Base-by-base conservation (phyloP, 345 rosid genomes). In the Eucalyptus grandis region DNA sequence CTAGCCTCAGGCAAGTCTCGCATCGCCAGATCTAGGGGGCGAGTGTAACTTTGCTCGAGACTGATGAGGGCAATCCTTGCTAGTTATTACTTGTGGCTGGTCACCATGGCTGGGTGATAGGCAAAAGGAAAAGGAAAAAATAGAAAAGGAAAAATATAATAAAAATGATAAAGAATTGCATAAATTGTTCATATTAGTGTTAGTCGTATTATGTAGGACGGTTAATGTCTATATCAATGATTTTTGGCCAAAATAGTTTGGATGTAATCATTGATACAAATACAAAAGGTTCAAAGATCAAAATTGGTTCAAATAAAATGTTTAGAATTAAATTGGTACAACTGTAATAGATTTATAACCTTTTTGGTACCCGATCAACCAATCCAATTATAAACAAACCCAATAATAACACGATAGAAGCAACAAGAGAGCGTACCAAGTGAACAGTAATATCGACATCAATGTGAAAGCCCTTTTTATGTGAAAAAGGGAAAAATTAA, bases 171-270 rank as follows among this genome's bases (percentile, higher is more conserved):
- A 56, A 56, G 6, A 56, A 22, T 10, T 9, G 30, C 10, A 24
- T 1, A 56, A 24, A 1, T 56, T 56, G 6, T 56, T 56, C 2
- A 10, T 56, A 30, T 26, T 56, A 24, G 3, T 9, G 6, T 56
- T 9, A 4, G 14, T 56, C 0, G 0, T 24, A 11, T 22, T 0
- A 56, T 22, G 6, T 24, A 26, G 12, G 13, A 56, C 1, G 6
- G 5, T 0, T 8, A 11, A 21, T 53, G 1, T 53, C 0, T 0
- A 53, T 21, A 4, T 21, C 0, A 53, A 26, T 5, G 30, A 56
- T 56, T 56, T 56, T 22, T 26, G 6, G 30, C 3, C 1, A 56
- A 56, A 56, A 56, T 56, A 22, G 14, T 22, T 56, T 56, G 3
- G 30, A 56, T 56, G 62, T 9, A 53, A 7, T 53, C 58, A 19